Conservation (phyloP, 1,284 basidiomycete species). For the Austroboletus novae-zelandiae region DNA sequence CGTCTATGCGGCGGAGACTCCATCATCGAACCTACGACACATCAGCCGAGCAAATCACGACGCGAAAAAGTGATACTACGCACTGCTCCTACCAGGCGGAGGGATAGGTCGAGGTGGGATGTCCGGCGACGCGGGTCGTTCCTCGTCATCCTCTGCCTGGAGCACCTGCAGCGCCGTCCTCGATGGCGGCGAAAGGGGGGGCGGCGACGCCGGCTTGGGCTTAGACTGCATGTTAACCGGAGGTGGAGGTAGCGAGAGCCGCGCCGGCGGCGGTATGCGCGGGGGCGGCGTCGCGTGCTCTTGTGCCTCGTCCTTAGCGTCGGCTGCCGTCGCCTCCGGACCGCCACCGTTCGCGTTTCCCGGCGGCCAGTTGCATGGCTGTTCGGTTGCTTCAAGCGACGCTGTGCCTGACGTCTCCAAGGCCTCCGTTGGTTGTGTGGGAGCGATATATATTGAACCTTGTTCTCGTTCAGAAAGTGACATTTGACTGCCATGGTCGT, state of each 20-base stretch:
- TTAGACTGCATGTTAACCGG: conserved; percentile 28
- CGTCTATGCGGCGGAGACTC: conserved; percentile 15
- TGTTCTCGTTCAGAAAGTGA: not conserved
- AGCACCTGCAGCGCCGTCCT: conserved; percentile 14
- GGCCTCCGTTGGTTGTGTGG: not conserved
- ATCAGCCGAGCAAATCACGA: conserved; percentile 7
- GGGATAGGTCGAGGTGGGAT: conserved; percentile 29
- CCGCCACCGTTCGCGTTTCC: not conserved
- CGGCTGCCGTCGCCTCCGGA: not conserved
- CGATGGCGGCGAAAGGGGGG: conserved; percentile 15
- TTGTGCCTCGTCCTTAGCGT: conserved; percentile 10
- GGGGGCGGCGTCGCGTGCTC: conserved; percentile 32
- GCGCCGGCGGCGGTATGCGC: conserved; percentile 13
- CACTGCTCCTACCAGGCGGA: conserved; percentile 30
- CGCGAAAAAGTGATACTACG: not conserved
- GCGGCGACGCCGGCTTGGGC: conserved; percentile 18
- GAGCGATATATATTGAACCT: not conserved
- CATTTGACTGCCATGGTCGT: not conserved
- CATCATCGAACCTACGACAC: conserved; percentile 8
- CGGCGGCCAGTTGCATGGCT: not conserved
- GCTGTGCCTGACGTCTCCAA: conserved; percentile 1
- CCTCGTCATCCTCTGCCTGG: conserved; percentile 22
- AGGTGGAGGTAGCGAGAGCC: conserved; percentile 24
- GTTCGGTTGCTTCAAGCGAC: not conserved
- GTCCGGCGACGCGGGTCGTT: conserved; percentile 26